Conservation (phyloP, 768 basidiomycete species). For the Neoboletus brunneissimus region DNA sequence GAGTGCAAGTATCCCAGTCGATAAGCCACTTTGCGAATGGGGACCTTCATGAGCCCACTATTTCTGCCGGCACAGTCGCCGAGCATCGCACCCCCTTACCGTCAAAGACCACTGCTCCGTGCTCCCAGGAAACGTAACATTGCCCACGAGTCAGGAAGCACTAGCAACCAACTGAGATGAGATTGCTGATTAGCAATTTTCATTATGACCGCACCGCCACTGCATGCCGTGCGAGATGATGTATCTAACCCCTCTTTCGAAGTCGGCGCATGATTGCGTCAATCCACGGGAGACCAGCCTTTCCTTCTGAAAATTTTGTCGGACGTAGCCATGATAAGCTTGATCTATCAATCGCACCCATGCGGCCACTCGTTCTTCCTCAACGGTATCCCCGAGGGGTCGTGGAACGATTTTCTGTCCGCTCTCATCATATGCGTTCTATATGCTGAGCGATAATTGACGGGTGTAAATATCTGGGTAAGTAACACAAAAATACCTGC, state of each 20-base stretch:
- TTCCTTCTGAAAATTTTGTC: not conserved
- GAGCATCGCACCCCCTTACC: slow-evolving; percentile 18
- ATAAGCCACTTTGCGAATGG: slow-evolving; percentile 11
- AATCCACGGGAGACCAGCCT: slow-evolving; percentile 17
- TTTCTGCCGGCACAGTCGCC: slow-evolving; percentile 10
- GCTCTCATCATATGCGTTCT: slow-evolving; percentile 5
- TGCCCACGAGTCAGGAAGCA: slow-evolving; percentile 26
- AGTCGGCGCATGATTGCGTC: slow-evolving; percentile 21
- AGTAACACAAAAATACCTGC: slow-evolving; percentile 6
- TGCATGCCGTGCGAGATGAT: slow-evolving; percentile 23
- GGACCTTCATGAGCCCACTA: not conserved
- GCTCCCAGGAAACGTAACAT: slow-evolving; percentile 27
- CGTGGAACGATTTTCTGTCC: slow-evolving; percentile 12
- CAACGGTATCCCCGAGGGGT: slow-evolving; percentile 15
- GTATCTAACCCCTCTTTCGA: slow-evolving; percentile 15
- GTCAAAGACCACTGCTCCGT: slow-evolving; percentile 17
- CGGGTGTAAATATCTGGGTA: not conserved
- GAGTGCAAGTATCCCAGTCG: slow-evolving; percentile 15
- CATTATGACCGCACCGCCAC: slow-evolving; percentile 31
- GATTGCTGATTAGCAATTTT: slow-evolving; percentile 24
- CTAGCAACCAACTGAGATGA: slow-evolving; percentile 29
- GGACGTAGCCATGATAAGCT: not conserved
- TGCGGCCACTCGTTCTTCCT: slow-evolving; percentile 4
- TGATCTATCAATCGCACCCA: slow-evolving; percentile 10
- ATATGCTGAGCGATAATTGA: not conserved